These are phyloP conservation scores for Gillenia trifoliata DNA, from an alignment of 306 rosid genomes.

Conservation along the genomic window DNA sequence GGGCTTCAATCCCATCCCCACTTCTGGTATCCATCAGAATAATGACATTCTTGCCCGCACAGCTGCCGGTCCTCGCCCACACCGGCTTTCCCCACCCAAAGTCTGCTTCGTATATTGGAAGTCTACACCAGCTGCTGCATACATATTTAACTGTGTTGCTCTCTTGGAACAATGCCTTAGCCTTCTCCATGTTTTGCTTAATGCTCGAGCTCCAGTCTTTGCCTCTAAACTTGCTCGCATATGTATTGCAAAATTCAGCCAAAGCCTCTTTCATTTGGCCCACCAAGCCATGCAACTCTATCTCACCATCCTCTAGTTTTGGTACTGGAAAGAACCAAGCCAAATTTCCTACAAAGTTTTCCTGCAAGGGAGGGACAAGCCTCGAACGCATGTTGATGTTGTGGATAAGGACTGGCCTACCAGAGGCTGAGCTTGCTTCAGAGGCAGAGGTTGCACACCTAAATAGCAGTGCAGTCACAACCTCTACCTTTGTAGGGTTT, in stretches of 20 bases:
- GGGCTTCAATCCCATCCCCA: conserved; percentile 44
- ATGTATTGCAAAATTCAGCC: not conserved
- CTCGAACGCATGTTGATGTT: conserved; percentile 29
- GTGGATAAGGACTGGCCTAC: not conserved
- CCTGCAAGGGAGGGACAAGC: conserved; percentile 25
- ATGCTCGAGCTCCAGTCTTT: not conserved
- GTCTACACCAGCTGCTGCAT: conserved; percentile 34
- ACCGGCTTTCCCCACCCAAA: conserved; percentile 55
- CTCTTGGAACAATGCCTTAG: not conserved
- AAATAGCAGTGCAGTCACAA: conserved; percentile 33
- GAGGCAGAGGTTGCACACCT: conserved; percentile 3
- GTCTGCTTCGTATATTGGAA: conserved; percentile 29
- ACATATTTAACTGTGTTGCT: not conserved
- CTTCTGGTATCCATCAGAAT: conserved; percentile 38
- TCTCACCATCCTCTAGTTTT: not conserved
- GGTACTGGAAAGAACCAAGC: not conserved
- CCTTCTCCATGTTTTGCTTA: not conserved
- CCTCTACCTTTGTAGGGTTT: conserved; percentile 36
- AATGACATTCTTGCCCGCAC: not conserved
- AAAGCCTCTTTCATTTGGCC: conserved; percentile 16
- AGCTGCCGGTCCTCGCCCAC: conserved; percentile 27
- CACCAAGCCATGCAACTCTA: conserved; percentile 21
- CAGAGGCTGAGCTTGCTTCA: not conserved
- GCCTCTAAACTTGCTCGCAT: conserved; percentile 9
- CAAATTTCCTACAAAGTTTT: conserved; percentile 31